phyloP scores from a whole-genome alignment of 306 rosid genomes.

The Prunus salicina region DNA sequence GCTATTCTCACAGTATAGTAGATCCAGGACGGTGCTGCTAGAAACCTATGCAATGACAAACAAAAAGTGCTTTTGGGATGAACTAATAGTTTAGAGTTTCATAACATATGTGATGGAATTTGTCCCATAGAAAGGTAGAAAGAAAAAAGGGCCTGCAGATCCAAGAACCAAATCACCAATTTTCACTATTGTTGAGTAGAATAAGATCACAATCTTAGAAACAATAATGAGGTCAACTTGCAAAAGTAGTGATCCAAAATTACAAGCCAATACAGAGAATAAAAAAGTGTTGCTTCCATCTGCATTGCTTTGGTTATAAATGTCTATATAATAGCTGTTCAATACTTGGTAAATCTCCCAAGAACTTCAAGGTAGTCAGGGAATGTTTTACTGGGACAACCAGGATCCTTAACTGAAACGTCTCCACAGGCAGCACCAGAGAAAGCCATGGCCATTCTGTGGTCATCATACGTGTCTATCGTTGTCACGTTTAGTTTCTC shows the following conservation, averaged over 20 bases:
- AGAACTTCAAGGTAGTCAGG: constrained; percentile 93
- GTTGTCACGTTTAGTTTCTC: constrained; percentile 68
- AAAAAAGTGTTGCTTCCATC: constrained; percentile 18
- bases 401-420: constrained; percentile 89
- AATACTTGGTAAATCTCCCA: constrained; percentile 42
- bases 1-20: not conserved
- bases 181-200: not conserved
- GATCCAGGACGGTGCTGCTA: constrained; percentile 19
- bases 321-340: constrained; percentile 9
- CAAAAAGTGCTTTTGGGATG: not conserved
- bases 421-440: constrained; percentile 91
- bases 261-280: constrained; percentile 4
- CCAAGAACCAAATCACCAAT: constrained; percentile 8
- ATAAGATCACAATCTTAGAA: constrained; percentile 17
- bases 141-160: constrained; percentile 3
- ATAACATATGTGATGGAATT: not conserved
- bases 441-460: constrained; percentile 98
- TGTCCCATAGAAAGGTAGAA: not conserved
- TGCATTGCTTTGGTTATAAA: constrained; percentile 17
- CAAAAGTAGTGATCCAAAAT: constrained; percentile 8
- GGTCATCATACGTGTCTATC: constrained; percentile 93
- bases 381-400: constrained; percentile 95
- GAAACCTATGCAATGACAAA: not conserved
- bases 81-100: constrained; percentile 3
- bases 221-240: constrained; percentile 25